A percentile compares a stretch with the other conserved stretches of the same genome.
Conservation (phyloP, 202 grass and related monocot genomes). For the Eragrostis tef region DNA sequence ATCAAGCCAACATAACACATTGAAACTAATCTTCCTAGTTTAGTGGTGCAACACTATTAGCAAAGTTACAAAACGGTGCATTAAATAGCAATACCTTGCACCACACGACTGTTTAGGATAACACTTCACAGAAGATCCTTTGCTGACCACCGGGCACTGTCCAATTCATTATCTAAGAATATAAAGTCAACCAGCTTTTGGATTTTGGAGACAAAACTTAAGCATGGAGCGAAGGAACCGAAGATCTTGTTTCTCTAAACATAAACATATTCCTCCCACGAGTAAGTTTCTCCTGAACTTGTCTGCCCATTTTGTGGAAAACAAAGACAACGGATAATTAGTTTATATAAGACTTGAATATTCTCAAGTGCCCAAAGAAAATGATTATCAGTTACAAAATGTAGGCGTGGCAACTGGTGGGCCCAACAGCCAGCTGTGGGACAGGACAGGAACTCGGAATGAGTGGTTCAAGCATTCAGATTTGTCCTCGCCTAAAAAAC, state of each 20-base stretch:
- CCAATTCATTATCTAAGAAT: constrained; percentile 38
- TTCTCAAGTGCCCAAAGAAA: constrained; percentile 44
- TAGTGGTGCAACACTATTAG: too few relatives aligned
- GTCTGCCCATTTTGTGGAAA: constrained; percentile 63
- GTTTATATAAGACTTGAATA: constrained; percentile 54
- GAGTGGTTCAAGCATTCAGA: constrained; percentile 34
- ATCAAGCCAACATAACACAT: neutral
- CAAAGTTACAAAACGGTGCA: neutral
- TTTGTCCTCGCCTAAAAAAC: constrained; percentile 46
- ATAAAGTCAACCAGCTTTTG: constrained; percentile 64
- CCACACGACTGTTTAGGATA: neutral
- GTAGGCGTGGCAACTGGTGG: constrained; percentile 26
- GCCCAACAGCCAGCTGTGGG: constrained; percentile 24
- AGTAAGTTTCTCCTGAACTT: constrained; percentile 67
- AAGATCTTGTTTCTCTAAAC: constrained; percentile 53
- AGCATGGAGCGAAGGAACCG: constrained; percentile 53
- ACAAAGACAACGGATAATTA: constrained; percentile 44
- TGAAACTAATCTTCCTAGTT: neutral
- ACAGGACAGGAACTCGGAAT: constrained; percentile 38
- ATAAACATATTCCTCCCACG: constrained; percentile 53
- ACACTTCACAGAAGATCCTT: constrained; percentile 44
- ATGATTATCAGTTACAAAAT: neutral
- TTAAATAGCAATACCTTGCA: constrained; percentile 14
- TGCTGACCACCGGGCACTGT: constrained; percentile 20
- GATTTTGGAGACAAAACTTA: constrained; percentile 50